Evolutionary conservation across 352 stramenopile species (phyloP).

Genomic region (Phytophthora hybrid): DNA sequence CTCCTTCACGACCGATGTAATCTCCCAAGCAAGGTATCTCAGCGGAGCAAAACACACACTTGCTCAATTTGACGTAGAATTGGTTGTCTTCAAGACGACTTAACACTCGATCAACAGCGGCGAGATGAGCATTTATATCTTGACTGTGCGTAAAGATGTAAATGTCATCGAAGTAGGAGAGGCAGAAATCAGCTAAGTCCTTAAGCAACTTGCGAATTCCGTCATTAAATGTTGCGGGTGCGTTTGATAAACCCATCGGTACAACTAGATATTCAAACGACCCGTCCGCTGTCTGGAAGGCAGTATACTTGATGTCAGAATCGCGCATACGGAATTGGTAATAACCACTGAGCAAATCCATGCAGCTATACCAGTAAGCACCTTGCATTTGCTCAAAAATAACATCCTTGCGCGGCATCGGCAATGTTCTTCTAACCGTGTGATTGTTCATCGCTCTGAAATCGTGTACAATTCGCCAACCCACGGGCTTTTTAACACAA

Average conservation of each 20-base stretch:
- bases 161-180: too few species aligned
- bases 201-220: conserved; percentile 18
- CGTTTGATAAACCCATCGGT: conserved; percentile 32
- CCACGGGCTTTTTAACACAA: conserved; percentile 26
- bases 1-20: too few species aligned
- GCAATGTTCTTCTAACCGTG: conserved; percentile 10
- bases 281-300: conserved; percentile 25
- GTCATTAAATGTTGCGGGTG: conserved; percentile 30
- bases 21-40: too few species aligned
- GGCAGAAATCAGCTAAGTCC: conserved; percentile 2
- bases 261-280: conserved; percentile 34
- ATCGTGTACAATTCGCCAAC: conserved; percentile 40
- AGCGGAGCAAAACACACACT: too few species aligned
- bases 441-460: conserved; percentile 25
- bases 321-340: conserved; percentile 39
- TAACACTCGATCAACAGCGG: neutral
- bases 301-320: conserved; percentile 17
- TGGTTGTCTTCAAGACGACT: neutral
- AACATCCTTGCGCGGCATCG: conserved; percentile 34
- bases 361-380: conserved; percentile 18
- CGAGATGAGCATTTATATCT: neutral
- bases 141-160: neutral
- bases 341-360: conserved; percentile 35
- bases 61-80: neutral
- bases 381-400: conserved; percentile 27